Evolutionary conservation across 2,329 filamentous ascomycete genomes (phyloP).

Genomic region (Ascochyta koolunga): DNA sequence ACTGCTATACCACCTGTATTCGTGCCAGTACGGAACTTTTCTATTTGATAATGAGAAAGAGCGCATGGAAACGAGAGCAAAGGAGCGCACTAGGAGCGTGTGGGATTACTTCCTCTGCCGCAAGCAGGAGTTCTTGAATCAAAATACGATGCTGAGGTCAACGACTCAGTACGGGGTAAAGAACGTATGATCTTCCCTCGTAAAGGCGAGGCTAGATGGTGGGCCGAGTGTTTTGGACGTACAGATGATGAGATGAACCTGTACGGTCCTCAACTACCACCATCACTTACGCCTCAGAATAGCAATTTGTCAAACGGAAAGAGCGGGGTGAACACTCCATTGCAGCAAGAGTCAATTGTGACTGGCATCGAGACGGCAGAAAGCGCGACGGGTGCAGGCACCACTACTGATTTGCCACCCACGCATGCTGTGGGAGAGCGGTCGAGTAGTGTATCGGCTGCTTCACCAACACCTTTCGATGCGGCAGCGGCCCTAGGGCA

Average conservation of each 20-base stretch:
- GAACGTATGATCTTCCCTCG: conserved; percentile 85
- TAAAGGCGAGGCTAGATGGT: conserved; percentile 84
- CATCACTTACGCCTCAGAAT: conserved; percentile 35
- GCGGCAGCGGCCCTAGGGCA: conserved; percentile 37
- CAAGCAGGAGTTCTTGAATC: conserved; percentile 81
- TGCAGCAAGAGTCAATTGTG: conserved; percentile 41
- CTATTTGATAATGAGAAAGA: conserved; percentile 95
- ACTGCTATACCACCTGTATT: conserved; percentile 90
- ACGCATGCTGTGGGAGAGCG: conserved; percentile 28
- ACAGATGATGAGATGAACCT: conserved; percentile 93
- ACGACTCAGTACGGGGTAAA: conserved; percentile 78
- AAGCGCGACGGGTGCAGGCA: conserved; percentile 39
- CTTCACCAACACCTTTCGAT: conserved; percentile 30
- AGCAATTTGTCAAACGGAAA: conserved; percentile 32
- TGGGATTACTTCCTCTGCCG: conserved; percentile 95
- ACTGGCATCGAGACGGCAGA: conserved; percentile 45
- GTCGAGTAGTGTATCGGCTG: conserved; percentile 8
- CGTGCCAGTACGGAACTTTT: conserved; percentile 96
- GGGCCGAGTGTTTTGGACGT: conserved; percentile 85
- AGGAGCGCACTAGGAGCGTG: conserved; percentile 79
- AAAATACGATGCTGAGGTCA: conserved; percentile 74
- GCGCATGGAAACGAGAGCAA: conserved; percentile 71
- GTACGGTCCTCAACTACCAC: conserved; percentile 34
- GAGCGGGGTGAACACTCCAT: conserved; percentile 35
- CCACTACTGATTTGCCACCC: conserved; percentile 31